A percentile compares a stretch with the other conserved stretches of the same genome.
Conservation (phyloP, 2,329 filamentous ascomycete species). For the Aspergillus hortae region DNA sequence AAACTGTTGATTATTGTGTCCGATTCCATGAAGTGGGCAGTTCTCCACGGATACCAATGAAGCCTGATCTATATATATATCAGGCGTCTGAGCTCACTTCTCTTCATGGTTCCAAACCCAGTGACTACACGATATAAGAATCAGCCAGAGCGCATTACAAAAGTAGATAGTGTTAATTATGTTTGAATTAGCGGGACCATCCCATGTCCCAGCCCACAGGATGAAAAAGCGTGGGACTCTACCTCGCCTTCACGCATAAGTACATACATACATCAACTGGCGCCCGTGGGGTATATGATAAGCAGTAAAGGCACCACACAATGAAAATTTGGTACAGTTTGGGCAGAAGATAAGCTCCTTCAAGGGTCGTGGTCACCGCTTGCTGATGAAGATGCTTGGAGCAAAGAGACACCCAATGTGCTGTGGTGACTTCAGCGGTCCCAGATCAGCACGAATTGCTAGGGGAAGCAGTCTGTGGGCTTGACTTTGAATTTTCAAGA, state of each 20-base stretch:
- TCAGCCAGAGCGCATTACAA: too few species aligned
- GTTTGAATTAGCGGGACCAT: too few species aligned
- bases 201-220: too few species aligned
- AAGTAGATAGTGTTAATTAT: too few species aligned
- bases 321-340: slow-evolving; percentile 12
- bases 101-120: too few species aligned
- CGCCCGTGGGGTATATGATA: slow-evolving; percentile 25
- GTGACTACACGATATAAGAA: too few species aligned
- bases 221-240: too few species aligned
- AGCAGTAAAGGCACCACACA: slow-evolving; percentile 17
- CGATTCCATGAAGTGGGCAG: too few species aligned
- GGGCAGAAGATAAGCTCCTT: not conserved
- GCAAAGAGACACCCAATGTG: not conserved
- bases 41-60: too few species aligned
- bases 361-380: not conserved
- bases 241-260: slow-evolving; percentile 12
- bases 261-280: slow-evolving; percentile 19
- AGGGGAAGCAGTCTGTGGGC: not conserved
- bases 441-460: not conserved
- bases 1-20: too few species aligned
- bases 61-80: too few species aligned
- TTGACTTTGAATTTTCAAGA: not conserved
- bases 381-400: not conserved
- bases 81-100: too few species aligned
- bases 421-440: not conserved